Percentiles rank a stretch among this genome's conserved stretches.
Evolutionary conservation across 805 yeast genomes (phyloP).

Genomic region (Candida insectorum): DNA sequence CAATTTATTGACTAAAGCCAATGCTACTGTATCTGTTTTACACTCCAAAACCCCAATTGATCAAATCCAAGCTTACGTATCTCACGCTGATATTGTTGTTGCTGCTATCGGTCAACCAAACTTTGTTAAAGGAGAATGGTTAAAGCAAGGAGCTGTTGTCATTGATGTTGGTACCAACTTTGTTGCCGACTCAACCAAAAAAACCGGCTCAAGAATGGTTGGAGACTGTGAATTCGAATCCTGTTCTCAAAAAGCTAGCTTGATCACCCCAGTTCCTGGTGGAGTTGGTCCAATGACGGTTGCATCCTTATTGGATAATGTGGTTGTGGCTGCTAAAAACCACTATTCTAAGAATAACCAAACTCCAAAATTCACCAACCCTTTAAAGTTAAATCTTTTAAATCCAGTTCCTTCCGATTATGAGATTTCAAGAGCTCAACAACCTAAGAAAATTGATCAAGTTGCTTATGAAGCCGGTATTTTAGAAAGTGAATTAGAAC

Average conservation of each 20-base stretch:
- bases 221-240: constrained; percentile 73
- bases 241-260: constrained; percentile 52
- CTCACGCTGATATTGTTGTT: constrained; percentile 70
- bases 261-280: constrained; percentile 86
- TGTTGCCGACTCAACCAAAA: constrained; percentile 60
- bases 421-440: constrained; percentile 73
- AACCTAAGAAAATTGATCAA: constrained; percentile 65
- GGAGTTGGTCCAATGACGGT: constrained; percentile 94
- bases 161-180: constrained; percentile 85
- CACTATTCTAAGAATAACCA: constrained; percentile 37
- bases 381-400: constrained; percentile 54
- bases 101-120: constrained; percentile 74
- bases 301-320: constrained; percentile 75
- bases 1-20: constrained; percentile 60
- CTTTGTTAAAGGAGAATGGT: constrained; percentile 73
- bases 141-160: constrained; percentile 63
- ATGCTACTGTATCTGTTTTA: constrained; percentile 75
- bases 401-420: constrained; percentile 80
- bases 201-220: constrained; percentile 67
- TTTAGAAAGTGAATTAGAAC: constrained; percentile 64
- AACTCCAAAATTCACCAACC: constrained; percentile 45
- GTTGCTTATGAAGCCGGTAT: constrained; percentile 71
- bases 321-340: constrained; percentile 62
- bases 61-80: constrained; percentile 44
- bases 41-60: constrained; percentile 63